Base-by-base conservation (phyloP, 2,329 filamentous ascomycete genomes). In the Setomelanomma holmii region DNA sequence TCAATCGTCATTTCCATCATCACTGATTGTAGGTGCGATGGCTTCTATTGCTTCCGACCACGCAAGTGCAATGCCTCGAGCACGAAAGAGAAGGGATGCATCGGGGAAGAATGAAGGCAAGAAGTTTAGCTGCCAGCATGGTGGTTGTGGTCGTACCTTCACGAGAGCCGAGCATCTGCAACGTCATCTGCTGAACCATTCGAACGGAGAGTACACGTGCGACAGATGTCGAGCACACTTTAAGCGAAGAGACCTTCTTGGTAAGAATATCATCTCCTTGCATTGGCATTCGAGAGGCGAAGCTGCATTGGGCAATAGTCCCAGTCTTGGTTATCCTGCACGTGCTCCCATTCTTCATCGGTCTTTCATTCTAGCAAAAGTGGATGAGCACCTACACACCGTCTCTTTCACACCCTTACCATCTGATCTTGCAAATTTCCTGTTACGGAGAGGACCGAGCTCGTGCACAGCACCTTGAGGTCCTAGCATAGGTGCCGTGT, bases 121-220 rank as follows among this genome's bases (percentile, higher is more conserved):
- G 76, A 84, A 80, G 80, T 79, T 75, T 51, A 57, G 71, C 63
- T 99, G 93, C 72, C 86, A 87, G 5, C 85, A 90, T 51, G 87
- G 90, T 55, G 91, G 89, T 16, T 99, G 93, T 70, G 92, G 90
- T 35, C 96, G 96, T 79, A 93, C 89, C 68, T 98, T 98, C 73
- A 96, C 93, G 8, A 86, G 93, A 71, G 93, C 93, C 6, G 93
- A 98, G 76, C 93, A 98, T 79, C 80, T 98, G 79, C 96, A 97
- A 76, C 87, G 93, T 41, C 93, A 98, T 77, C 90, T 97, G 76
- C 78, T 98, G 58, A 98, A 98, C 71, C 93, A 89, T 89, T 82
- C 76, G 81, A 68, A 58, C 19, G 73, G 73, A 11, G 80, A 82
- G 38, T 79, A 79, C 53, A 85, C 83, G 3, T 88, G 85, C 62